Conservation (phyloP, 768 basidiomycete genomes). For the Agaricus blazei region DNA sequence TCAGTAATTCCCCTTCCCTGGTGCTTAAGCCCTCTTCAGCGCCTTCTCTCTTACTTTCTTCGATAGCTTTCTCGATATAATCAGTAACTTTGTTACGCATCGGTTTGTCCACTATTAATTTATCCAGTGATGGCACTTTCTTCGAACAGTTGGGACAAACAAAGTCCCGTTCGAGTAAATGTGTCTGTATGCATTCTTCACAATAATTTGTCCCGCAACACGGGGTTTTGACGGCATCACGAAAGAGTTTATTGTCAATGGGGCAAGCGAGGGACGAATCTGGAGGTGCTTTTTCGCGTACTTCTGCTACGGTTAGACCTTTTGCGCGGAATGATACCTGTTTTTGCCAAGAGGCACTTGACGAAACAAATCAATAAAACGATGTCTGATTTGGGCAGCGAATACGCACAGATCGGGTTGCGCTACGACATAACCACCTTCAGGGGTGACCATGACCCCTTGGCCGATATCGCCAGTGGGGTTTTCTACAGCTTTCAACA, state of each 20-base stretch:
- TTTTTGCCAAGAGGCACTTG: conserved; percentile 91
- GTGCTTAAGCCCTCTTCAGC: conserved; percentile 33
- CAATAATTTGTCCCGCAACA: conserved; percentile 91
- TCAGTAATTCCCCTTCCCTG: conserved; percentile 17
- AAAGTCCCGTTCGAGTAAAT: conserved; percentile 93
- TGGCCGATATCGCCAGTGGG: conserved; percentile 71
- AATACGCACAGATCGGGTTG: conserved; percentile 87
- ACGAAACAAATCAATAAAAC: background rate
- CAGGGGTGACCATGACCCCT: conserved; percentile 98
- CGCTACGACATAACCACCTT: conserved; percentile 96
- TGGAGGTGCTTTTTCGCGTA: conserved; percentile 79
- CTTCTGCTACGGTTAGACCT: conserved; percentile 79
- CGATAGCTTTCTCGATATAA: conserved; percentile 78
- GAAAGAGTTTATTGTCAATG: conserved; percentile 89
- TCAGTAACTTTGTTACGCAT: conserved; percentile 72
- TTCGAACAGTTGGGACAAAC: conserved; percentile 86
- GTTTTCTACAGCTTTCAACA: conserved; percentile 93
- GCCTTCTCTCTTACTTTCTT: conserved; percentile 68
- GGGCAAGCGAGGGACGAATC: conserved; percentile 81
- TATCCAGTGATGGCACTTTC: conserved; percentile 86
- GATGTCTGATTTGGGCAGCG: background rate
- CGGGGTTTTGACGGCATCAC: conserved; percentile 92
- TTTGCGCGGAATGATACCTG: conserved; percentile 70
- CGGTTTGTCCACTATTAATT: conserved; percentile 74
- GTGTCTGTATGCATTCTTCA: conserved; percentile 95